A percentile compares a stretch with the other conserved stretches of the same genome.
Evolutionary conservation across 2,329 filamentous ascomycete species (phyloP).

Genomic region (Penicillium glabrum): DNA sequence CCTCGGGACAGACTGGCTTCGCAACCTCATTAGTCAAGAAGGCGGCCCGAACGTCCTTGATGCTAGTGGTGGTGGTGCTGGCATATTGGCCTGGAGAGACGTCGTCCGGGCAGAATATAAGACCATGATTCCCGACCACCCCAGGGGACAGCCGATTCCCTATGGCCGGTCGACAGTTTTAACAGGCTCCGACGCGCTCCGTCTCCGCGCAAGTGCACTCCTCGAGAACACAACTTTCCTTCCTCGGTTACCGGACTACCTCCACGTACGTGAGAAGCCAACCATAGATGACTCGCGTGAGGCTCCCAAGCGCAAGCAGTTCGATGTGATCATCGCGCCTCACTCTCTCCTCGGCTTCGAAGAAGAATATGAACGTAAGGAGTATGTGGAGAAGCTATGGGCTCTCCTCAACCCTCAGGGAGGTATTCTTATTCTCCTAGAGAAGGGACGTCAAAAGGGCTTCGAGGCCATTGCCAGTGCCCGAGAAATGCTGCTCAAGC

Average conservation of each 20-base stretch:
- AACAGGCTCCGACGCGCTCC: slow-evolving; percentile 71
- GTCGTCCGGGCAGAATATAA: slow-evolving; percentile 81
- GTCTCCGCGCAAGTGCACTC: slow-evolving; percentile 72
- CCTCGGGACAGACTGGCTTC: slow-evolving; percentile 60
- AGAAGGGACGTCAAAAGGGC: slow-evolving; percentile 87
- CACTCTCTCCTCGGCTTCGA: slow-evolving; percentile 76
- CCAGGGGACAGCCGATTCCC: slow-evolving; percentile 41
- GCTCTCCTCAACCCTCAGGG: slow-evolving; percentile 78
- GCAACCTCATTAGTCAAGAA: slow-evolving; percentile 54
- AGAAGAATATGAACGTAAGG: slow-evolving; percentile 74
- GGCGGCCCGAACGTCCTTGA: slow-evolving; percentile 61
- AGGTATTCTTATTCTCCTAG: slow-evolving; percentile 80
- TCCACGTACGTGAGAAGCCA: slow-evolving; percentile 60
- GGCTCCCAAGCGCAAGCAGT: slow-evolving; percentile 69
- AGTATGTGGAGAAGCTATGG: slow-evolving; percentile 86
- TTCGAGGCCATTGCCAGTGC: slow-evolving; percentile 91
- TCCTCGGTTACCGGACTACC: slow-evolving; percentile 83
- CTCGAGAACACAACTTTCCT: slow-evolving; percentile 90
- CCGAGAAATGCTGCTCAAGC: slow-evolving; percentile 72
- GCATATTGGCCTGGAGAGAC: slow-evolving; percentile 64
- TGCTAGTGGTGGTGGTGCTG: slow-evolving; percentile 62
- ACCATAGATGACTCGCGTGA: slow-evolving; percentile 58
- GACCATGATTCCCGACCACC: slow-evolving; percentile 54
- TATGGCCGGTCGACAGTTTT: slow-evolving; percentile 77
- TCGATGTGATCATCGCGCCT: slow-evolving; percentile 86